Base-by-base conservation (phyloP, 139 green algal species). In the Gonium pectorale region DNA sequence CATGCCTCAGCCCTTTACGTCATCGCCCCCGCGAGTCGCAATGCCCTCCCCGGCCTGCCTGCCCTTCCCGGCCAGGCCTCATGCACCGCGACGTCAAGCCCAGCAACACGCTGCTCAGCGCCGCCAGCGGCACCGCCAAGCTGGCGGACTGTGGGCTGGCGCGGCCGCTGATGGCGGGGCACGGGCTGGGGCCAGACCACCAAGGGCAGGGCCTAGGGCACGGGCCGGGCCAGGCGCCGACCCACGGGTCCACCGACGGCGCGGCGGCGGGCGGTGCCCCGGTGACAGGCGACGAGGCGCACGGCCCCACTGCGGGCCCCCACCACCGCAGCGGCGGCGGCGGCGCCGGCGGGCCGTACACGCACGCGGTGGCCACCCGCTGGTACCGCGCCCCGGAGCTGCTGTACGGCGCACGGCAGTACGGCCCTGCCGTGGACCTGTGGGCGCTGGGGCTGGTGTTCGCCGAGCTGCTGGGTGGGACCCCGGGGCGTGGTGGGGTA, bases 81-180 rank as follows among this genome's bases (percentile, higher is more conserved):
- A 83, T 87, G 69, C 85, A 89, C 69, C 64, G 85, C 27, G 85
- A 89, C 54, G 67, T 89, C 7, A 89, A 89, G 75, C 85, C 85
- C 59, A 84, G 46, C 63, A 89, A 89, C 84, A 81, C 90, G 9
- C 80, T 92, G 33, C 52, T 92, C 7, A 83, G 86, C 3, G 71
- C 82, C n/a, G 46, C 33, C 44, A 26, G 31, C 1, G 87, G 87
- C 46, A 49, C 38, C 19, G 67, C 96, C 27, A 99, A 99, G 92
- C 87, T 99, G 81, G 95, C 94, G n/a, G 96, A 99, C 88, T 99
- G 98, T 92, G 96, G 96, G 2, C 90, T 99, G 35, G 96, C 95
- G 0, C 91, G 96, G 11, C 96, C 95, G 9, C 84, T n/a, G n/a
- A 75, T 9, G 62, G n/a, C 63, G 15, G 15, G 59, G 29, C 59